These are phyloP conservation scores for Cladosporium halotolerans DNA, from an alignment of 2,329 filamentous ascomycete genomes.

Conservation along the genomic window DNA sequence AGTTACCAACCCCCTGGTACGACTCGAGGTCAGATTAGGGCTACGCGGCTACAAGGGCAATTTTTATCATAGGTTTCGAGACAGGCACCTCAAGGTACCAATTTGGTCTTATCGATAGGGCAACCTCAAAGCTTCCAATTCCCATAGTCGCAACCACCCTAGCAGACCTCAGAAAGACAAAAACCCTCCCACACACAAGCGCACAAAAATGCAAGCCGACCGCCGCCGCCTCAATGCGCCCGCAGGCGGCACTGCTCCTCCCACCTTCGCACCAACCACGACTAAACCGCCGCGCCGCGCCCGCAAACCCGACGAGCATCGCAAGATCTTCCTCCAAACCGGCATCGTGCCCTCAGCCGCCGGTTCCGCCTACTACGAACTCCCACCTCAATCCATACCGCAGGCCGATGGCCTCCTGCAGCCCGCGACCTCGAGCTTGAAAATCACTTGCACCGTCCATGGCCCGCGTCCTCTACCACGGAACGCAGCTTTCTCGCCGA, in stretches of 20 bases:
- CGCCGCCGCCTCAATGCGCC: slow-evolving; percentile 88
- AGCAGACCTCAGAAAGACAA: neutral
- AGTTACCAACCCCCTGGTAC: too few species aligned
- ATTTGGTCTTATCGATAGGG: neutral
- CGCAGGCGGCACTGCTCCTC: slow-evolving; percentile 65
- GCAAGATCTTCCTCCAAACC: slow-evolving; percentile 88
- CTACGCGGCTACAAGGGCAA: too few species aligned
- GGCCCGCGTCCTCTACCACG: slow-evolving; percentile 85
- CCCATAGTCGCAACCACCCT: neutral
- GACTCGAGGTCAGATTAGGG: too few species aligned
- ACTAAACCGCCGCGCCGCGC: slow-evolving; percentile 44
- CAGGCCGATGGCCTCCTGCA: slow-evolving; percentile 29
- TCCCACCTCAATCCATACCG: slow-evolving; percentile 37
- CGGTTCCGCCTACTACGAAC: slow-evolving; percentile 79
- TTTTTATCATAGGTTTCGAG: neutral
- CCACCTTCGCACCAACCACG: slow-evolving; percentile 57
- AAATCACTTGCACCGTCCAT: slow-evolving; percentile 88
- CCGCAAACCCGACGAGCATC: slow-evolving; percentile 63
- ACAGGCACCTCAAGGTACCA: neutral
- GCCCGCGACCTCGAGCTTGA: slow-evolving; percentile 61
- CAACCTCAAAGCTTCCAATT: neutral
- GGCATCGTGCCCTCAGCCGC: slow-evolving; percentile 89
- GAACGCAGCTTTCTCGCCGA: slow-evolving; percentile 85
- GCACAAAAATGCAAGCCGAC: slow-evolving; percentile 52
- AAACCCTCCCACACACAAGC: neutral